These are phyloP conservation scores for Trichosporon coremiiforme DNA, from an alignment of 1,284 basidiomycete genomes.

Conservation along the genomic window DNA sequence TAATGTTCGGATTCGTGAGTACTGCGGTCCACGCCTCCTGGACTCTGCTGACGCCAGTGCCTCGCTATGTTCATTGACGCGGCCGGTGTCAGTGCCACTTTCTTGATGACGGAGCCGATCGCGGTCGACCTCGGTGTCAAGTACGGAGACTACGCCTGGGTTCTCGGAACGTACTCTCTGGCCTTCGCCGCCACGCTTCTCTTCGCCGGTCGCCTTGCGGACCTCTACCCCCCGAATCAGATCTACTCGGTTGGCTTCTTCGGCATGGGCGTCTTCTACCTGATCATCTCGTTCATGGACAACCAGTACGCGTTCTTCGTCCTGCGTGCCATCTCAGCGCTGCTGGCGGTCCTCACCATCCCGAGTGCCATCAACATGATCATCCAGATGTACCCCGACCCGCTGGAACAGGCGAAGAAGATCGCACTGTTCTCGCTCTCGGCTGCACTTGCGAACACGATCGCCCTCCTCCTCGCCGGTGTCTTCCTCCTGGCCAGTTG, in stretches of 20 bases:
- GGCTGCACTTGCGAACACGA: conserved; percentile 43
- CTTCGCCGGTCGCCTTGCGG: conserved; percentile 48
- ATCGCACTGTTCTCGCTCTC: conserved; percentile 53
- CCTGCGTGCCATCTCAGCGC: conserved; percentile 49
- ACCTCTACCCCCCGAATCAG: conserved; percentile 48
- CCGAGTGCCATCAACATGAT: conserved; percentile 53
- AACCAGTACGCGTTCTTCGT: conserved; percentile 54
- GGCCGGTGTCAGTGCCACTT: conserved; percentile 47
- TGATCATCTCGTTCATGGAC: conserved; percentile 53
- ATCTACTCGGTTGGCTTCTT: conserved; percentile 50
- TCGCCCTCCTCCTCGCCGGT: conserved; percentile 48
- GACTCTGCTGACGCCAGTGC: conserved; percentile 23
- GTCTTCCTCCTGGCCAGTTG: conserved; percentile 50
- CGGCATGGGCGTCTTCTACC: conserved; percentile 49
- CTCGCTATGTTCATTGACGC: conserved; percentile 48
- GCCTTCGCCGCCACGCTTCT: conserved; percentile 47
- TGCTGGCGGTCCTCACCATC: conserved; percentile 52
- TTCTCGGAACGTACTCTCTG: conserved; percentile 43
- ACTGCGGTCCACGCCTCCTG: neutral
- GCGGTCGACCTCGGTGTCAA: conserved; percentile 42
- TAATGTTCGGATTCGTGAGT: conserved; percentile 45
- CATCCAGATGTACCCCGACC: conserved; percentile 52
- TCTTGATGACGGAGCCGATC: conserved; percentile 53
- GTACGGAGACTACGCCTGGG: conserved; percentile 46
- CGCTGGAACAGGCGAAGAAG: conserved; percentile 46